phyloP scores from a whole-genome alignment of 805 yeast species.

The Clavispora santaluciae region DNA sequence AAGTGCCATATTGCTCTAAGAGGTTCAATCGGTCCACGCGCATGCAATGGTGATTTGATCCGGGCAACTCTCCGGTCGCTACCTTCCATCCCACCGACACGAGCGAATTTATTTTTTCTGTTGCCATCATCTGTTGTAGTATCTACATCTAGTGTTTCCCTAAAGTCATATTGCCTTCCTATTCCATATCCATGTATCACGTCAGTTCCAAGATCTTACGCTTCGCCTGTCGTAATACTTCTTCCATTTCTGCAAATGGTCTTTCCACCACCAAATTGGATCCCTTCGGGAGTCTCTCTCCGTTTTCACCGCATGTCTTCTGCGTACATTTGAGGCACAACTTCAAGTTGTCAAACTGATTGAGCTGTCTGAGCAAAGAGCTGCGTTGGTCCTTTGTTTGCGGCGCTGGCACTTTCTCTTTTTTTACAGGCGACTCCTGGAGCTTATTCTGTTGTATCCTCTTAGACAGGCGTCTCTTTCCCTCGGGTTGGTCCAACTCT shows the following conservation, averaged over 20 bases:
- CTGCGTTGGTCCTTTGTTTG: conserved; percentile 14
- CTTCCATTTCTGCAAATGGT: conserved; percentile 19
- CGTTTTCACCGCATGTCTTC: conserved; percentile 17
- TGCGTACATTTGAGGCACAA: conserved; percentile 30
- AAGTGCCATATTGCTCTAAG: no score
- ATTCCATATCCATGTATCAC: background rate
- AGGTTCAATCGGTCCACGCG: no score
- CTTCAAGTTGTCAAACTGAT: conserved; percentile 19
- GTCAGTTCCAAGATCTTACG: conserved; percentile 7
- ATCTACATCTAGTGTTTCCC: no score
- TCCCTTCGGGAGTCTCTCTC: conserved; percentile 18
- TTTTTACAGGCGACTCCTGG: conserved; percentile 1
- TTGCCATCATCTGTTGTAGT: no score
- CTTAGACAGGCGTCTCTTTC: background rate
- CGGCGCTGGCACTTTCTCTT: background rate
- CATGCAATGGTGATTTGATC: no score
- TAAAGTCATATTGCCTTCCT: background rate
- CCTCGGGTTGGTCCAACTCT: conserved; percentile 1
- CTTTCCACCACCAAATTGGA: conserved; percentile 19
- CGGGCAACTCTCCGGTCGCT: no score
- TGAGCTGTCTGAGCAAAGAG: conserved; percentile 22
- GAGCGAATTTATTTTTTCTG: no score
- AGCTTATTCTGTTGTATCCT: conserved; percentile 1
- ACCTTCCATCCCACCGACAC: no score
- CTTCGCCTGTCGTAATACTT: conserved; percentile 17